Base-by-base conservation (phyloP, 2,329 filamentous ascomycete species). In the Coleophoma crateriformis region DNA sequence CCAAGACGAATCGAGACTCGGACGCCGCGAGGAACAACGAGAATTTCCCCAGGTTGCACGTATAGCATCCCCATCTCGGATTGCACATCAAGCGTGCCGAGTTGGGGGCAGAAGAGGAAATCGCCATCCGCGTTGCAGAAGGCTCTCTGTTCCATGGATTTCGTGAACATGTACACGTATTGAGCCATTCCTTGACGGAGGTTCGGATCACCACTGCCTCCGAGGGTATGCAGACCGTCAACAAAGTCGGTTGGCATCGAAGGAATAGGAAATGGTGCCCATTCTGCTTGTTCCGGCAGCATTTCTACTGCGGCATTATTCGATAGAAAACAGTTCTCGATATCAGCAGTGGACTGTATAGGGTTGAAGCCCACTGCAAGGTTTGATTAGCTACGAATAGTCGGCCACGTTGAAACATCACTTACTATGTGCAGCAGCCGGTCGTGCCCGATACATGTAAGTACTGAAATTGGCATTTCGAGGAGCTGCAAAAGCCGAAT, bases 251-350 rank as follows among this genome's bases (percentile, higher is more conserved):
- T 50, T 7, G 44, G 75, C 62, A 57, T 75, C 69, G 50, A 46
- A 3, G 59, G 59, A 20, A 61, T 49, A 13, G 54, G 54, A 33
- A 76, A 73, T 2, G 74, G 72, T n/a, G 69, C 67, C 76, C 75
- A 78, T 55, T 70, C 72, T 41, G 71, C 66, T 60, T 77, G 71
- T 34, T 71, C 68, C 3, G 73, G 67, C 8, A 71, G 64, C n/a
- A 70, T 67, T 11, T 69, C 66, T 7, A 77, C 71, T 33, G 67
- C 65, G 3, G 68, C 64, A 55, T 77, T 78, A 22, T 68, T 58
- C 10, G 71, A 69, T 3, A 73, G 65, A 57, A 77, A 78, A 54
- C 89, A 75, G 57, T 88, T 82, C 87, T 82, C 87, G 85, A 92
- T 60, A 85, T 79, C 33, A 88, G 75, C 67, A 88, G 64, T 70